Conservation (phyloP, 208 protist genomes). For the Wallacemonas sp. region DNA sequence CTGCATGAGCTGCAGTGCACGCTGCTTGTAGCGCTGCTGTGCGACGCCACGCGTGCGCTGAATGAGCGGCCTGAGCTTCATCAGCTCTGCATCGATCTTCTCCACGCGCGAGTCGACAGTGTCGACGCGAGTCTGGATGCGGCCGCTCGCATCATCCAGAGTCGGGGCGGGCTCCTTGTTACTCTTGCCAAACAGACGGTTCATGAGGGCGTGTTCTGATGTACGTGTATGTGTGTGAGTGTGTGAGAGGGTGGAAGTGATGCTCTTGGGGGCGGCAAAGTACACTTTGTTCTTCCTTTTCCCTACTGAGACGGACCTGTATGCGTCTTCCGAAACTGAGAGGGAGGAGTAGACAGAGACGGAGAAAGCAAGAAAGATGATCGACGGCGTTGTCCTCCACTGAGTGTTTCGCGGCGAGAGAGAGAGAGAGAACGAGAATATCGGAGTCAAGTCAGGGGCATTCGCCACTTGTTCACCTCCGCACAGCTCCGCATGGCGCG, state of each 20-base stretch:
- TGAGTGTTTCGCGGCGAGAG: not conserved
- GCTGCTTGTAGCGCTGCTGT: slow-evolving; percentile 89
- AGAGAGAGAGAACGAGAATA: not conserved
- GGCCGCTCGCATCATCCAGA: slow-evolving; percentile 78
- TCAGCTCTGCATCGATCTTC: slow-evolving; percentile 88
- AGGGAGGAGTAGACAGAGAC: not conserved
- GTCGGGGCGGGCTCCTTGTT: slow-evolving; percentile 75
- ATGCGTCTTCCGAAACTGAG: not conserved
- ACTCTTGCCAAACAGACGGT: slow-evolving; percentile 88
- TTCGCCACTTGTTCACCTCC: too few species aligned
- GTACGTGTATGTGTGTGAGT: slow-evolving; percentile 5
- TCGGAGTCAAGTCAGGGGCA: too few species aligned
- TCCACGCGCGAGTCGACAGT: slow-evolving; percentile 74
- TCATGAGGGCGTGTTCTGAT: too few species aligned
- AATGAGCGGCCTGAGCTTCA: slow-evolving; percentile 77
- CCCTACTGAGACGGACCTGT: not conserved
- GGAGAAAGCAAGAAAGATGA: not conserved
- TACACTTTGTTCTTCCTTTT: slow-evolving; percentile 21
- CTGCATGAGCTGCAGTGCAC: slow-evolving; percentile 86
- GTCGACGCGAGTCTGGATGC: slow-evolving; percentile 63
- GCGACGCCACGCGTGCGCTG: slow-evolving; percentile 59
- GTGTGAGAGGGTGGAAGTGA: not conserved
- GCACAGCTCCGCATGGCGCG: too few species aligned
- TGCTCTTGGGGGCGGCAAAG: slow-evolving; percentile 6
- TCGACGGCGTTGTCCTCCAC: too few species aligned